These are phyloP conservation scores for Colletotrichum graminicola DNA, from an alignment of 2,329 filamentous ascomycete species.

Conservation along the genomic window DNA sequence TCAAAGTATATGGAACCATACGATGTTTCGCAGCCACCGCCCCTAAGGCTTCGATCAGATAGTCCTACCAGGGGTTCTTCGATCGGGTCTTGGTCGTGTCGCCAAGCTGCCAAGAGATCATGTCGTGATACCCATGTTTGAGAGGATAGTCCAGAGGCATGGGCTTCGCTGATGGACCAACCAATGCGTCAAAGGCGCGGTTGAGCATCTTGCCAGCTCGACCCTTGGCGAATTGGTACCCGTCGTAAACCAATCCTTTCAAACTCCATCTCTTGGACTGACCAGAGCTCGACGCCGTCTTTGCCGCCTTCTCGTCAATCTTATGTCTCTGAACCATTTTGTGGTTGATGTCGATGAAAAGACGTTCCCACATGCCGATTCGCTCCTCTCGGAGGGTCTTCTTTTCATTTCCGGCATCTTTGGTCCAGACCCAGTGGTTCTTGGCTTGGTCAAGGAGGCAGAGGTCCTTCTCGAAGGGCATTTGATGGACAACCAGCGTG, in stretches of 20 bases:
- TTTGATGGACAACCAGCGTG: conserved; percentile 34
- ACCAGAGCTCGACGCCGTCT: not conserved
- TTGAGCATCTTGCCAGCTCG: conserved; percentile 7
- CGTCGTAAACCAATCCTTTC: not conserved
- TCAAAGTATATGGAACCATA: not conserved
- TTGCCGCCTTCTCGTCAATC: not conserved
- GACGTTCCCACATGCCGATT: conserved; percentile 44
- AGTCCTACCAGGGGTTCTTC: not conserved
- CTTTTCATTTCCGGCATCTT: not conserved
- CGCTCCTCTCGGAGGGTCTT: conserved; percentile 39
- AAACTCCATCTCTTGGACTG: not conserved
- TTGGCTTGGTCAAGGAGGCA: conserved; percentile 25
- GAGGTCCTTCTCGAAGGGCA: conserved; percentile 42
- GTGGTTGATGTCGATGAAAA: conserved; percentile 42
- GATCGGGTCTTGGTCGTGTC: conserved; percentile 11
- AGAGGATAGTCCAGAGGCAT: not conserved
- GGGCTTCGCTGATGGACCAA: not conserved
- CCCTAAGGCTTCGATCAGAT: not conserved
- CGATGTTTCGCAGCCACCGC: too few species aligned
- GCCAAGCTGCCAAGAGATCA: conserved; percentile 39
- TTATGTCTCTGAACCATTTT: conserved; percentile 28
- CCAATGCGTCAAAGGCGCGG: conserved; percentile 9
- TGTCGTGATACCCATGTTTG: conserved; percentile 39
- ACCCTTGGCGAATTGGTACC: not conserved
- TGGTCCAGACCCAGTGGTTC: conserved; percentile 38